These are phyloP conservation scores for Pyrus hybrid DNA, from an alignment of 331 rosid genomes.

Conservation along the genomic window DNA sequence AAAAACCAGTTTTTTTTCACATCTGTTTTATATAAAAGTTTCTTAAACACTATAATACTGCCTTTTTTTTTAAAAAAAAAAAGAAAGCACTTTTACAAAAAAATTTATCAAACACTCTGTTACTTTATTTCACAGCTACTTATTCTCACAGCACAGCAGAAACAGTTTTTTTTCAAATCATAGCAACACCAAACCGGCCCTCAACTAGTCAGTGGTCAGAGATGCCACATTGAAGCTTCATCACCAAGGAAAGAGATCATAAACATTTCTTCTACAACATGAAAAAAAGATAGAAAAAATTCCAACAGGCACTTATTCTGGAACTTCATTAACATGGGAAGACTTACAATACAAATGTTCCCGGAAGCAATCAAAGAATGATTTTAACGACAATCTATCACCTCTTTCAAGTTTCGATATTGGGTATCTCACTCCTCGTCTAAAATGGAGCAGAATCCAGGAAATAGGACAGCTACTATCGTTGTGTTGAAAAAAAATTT, in stretches of 20 bases:
- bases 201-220: background rate
- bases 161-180: too few relatives aligned
- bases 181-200: too few relatives aligned
- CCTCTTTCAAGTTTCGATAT: slow-evolving; percentile 6
- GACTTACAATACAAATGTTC: slow-evolving; percentile 14
- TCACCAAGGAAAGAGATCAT: background rate
- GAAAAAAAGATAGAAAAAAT: background rate
- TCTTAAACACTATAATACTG: too few relatives aligned
- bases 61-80: too few relatives aligned
- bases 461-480: background rate
- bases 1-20: too few relatives aligned
- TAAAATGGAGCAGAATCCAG: slow-evolving; percentile 35
- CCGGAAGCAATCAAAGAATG: slow-evolving; percentile 19
- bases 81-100: too few relatives aligned
- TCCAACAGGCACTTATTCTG: slow-evolving; percentile 13
- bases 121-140: too few relatives aligned
- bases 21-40: too few relatives aligned
- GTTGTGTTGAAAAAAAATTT: background rate
- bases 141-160: too few relatives aligned
- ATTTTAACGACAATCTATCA: background rate
- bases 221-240: background rate
- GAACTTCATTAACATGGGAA: slow-evolving; percentile 18
- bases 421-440: slow-evolving; percentile 23
- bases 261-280: background rate
- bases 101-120: too few relatives aligned